phyloP scores from a whole-genome alignment of 1,139 yeast species.

The Magnusiomyces clavatus region DNA sequence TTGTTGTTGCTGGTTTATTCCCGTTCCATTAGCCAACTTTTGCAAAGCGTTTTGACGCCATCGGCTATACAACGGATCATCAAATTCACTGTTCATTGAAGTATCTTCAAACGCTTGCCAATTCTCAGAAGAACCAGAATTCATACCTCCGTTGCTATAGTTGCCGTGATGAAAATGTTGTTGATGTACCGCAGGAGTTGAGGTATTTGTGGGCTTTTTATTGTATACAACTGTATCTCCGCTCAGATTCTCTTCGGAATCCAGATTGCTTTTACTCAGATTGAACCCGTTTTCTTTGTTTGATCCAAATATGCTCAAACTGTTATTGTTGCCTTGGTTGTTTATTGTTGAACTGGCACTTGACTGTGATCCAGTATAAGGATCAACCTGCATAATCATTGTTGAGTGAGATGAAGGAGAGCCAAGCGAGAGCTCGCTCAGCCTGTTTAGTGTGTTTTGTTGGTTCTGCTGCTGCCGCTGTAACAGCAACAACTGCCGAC shows the following conservation, averaged over 20 bases:
- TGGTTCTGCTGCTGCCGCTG: not conserved
- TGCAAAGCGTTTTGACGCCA: constrained; percentile 2
- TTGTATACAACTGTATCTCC: too few relatives aligned
- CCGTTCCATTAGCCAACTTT: constrained; percentile 1
- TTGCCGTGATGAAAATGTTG: too few relatives aligned
- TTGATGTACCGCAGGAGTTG: too few relatives aligned
- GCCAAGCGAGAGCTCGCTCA: not conserved
- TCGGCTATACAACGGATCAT: constrained; percentile 2
- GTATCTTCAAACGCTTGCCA: too few relatives aligned
- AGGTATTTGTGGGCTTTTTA: too few relatives aligned
- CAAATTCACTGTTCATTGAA: not conserved
- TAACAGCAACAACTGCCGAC: not conserved
- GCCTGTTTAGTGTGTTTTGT: not conserved
- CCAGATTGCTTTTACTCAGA: too few relatives aligned
- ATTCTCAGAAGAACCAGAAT: too few relatives aligned
- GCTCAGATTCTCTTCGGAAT: too few relatives aligned
- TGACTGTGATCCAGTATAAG: not conserved
- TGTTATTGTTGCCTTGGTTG: not conserved
- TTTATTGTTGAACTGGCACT: not conserved
- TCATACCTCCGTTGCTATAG: too few relatives aligned
- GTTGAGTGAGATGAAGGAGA: constrained; percentile 5
- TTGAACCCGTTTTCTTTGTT: not conserved
- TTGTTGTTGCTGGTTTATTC: not conserved
- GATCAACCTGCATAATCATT: constrained; percentile 1
- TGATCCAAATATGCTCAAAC: not conserved